A percentile compares a stretch with the other conserved stretches of the same genome.
Evolutionary conservation across 2,329 filamentous ascomycete genomes (phyloP).

Genomic region (Chaetothyriales sp.): DNA sequence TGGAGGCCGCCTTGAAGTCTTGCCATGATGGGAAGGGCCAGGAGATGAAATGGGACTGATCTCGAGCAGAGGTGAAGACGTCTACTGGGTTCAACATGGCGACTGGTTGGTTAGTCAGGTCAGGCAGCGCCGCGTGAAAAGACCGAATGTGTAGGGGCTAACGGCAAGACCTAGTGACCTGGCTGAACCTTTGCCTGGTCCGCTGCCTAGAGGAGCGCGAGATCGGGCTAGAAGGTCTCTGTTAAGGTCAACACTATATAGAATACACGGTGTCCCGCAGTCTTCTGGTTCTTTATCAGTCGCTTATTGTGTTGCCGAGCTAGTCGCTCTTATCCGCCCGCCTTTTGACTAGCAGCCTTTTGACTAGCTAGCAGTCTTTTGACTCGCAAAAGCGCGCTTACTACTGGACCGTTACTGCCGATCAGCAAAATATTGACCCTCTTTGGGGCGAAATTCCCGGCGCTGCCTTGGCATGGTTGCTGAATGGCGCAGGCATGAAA

Average conservation of each 20-base stretch:
- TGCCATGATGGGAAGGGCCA: slow-evolving; percentile 14
- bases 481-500: no score
- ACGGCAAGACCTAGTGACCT: no score
- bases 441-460: neutral
- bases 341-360: neutral
- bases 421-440: neutral
- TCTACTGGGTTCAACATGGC: slow-evolving; percentile 1
- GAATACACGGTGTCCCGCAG: neutral
- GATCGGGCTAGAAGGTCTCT: slow-evolving; percentile 18
- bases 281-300: neutral
- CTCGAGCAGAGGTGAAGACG: neutral
- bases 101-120: neutral
- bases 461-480: no score
- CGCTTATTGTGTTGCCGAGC: neutral
- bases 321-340: neutral
- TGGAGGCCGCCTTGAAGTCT: slow-evolving; percentile 9
- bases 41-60: slow-evolving; percentile 3
- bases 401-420: no score
- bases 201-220: neutral
- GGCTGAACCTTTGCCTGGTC: no score
- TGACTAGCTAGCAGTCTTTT: no score
- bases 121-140: neutral
- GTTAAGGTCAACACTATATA: slow-evolving; percentile 6
- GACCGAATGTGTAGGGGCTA: neutral
- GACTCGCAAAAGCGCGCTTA: no score